These are phyloP conservation scores for Microsporum audouinii DNA, from an alignment of 2,329 filamentous ascomycete species.

Conservation along the genomic window DNA sequence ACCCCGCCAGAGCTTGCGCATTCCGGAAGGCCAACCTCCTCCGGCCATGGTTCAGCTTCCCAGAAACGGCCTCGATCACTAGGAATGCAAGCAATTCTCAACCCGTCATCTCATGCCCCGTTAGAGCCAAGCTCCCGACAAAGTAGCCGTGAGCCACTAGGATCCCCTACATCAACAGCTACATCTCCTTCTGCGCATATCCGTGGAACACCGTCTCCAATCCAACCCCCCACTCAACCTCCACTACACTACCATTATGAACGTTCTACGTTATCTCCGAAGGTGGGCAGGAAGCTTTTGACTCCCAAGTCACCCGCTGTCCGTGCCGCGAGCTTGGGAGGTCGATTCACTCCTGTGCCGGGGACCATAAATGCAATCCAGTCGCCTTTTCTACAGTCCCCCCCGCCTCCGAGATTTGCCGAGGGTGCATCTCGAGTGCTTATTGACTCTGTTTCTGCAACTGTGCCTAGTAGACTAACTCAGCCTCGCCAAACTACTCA, in stretches of 20 bases:
- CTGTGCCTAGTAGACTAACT: constrained; percentile 4
- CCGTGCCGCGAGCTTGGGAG: constrained; percentile 22
- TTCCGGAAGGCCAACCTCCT: not conserved
- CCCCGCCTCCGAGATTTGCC: constrained; percentile 17
- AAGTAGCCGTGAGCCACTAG: constrained; percentile 20
- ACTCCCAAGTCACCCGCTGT: constrained; percentile 29
- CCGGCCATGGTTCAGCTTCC: constrained; percentile 15
- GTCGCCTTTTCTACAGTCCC: constrained; percentile 27
- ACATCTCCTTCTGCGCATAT: constrained; percentile 8
- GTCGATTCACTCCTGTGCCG: constrained; percentile 18
- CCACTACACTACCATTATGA: constrained; percentile 13
- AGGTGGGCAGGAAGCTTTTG: constrained; percentile 22
- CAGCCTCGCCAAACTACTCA: constrained; percentile 7
- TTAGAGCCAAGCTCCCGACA: constrained; percentile 13
- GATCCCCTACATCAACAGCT: constrained; percentile 12
- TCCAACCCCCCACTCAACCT: constrained; percentile 9
- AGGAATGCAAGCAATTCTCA: constrained; percentile 33
- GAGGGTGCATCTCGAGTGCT: not conserved
- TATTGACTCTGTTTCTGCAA: constrained; percentile 4
- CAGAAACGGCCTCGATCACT: constrained; percentile 21
- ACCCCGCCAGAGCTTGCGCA: not conserved
- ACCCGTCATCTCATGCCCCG: constrained; percentile 24
- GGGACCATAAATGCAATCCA: constrained; percentile 24
- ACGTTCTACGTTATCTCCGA: constrained; percentile 26
- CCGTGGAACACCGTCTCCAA: constrained; percentile 9